Conservation (phyloP, 2,329 filamentous ascomycete genomes). For the Diaporthe helianthi region DNA sequence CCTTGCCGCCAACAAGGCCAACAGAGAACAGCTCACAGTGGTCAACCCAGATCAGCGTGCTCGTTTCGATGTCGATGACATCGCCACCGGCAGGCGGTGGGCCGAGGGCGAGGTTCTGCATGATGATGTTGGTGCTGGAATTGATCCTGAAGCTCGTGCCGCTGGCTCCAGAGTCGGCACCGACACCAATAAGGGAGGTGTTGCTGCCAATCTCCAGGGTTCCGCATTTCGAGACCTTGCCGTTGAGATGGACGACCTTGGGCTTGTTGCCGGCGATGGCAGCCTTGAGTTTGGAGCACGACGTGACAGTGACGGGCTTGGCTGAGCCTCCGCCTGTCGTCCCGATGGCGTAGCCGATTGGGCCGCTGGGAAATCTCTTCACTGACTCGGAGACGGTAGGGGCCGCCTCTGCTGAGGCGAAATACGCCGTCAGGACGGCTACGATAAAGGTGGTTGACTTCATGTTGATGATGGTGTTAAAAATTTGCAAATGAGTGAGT, state of each 20-base stretch:
- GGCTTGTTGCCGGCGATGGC: slow-evolving; percentile 1
- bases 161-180: slow-evolving; percentile 6
- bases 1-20: slow-evolving; percentile 58
- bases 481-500: neutral
- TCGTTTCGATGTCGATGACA: slow-evolving; percentile 46
- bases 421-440: slow-evolving; percentile 1
- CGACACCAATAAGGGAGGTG: slow-evolving; percentile 1
- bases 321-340: slow-evolving; percentile 12
- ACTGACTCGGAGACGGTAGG: neutral
- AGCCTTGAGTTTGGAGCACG: slow-evolving; percentile 6
- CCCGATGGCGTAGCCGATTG: slow-evolving; percentile 5
- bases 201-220: slow-evolving; percentile 1
- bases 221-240: neutral
- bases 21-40: slow-evolving; percentile 59
- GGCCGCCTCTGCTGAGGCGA: neutral
- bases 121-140: slow-evolving; percentile 50
- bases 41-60: slow-evolving; percentile 59
- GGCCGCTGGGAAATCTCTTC: neutral
- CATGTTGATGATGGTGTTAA: neutral
- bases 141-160: slow-evolving; percentile 8
- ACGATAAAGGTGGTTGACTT: slow-evolving; percentile 9
- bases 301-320: neutral
- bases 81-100: slow-evolving; percentile 48
- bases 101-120: slow-evolving; percentile 52
- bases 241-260: slow-evolving; percentile 12